A percentile compares a stretch with the other conserved stretches of the same genome.
Conservation (phyloP, 441 rosid genomes). For the Daphne laureola region DNA sequence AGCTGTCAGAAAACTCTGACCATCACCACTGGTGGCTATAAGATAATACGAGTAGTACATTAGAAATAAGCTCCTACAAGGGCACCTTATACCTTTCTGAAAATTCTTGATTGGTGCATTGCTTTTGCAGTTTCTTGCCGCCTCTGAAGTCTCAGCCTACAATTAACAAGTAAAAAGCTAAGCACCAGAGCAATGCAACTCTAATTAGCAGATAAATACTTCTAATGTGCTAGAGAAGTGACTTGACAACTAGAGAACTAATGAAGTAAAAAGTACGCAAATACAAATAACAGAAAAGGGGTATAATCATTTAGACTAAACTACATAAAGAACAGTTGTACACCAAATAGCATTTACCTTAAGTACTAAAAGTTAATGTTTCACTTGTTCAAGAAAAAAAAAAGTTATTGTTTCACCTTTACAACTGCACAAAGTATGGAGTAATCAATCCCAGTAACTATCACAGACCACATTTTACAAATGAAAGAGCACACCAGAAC, state of each 20-base stretch:
- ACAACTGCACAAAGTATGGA: too few species aligned
- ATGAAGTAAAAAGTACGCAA: neutral
- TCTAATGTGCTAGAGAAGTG: too few species aligned
- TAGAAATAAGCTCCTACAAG: slow-evolving; percentile 32
- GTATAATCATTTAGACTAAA: too few species aligned
- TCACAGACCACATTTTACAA: neutral
- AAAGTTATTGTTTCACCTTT: too few species aligned
- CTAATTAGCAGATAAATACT: too few species aligned
- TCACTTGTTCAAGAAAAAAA: too few species aligned
- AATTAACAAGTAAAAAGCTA: slow-evolving; percentile 10
- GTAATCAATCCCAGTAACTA: neutral
- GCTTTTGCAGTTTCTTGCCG: slow-evolving; percentile 19
- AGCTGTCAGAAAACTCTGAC: slow-evolving; percentile 16
- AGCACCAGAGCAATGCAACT: slow-evolving; percentile 4
- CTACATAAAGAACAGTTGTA: too few species aligned
- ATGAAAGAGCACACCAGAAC: neutral
- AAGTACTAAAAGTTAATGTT: too few species aligned
- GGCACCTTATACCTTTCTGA: slow-evolving; percentile 54
- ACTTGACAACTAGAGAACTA: too few species aligned
- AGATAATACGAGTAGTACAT: slow-evolving; percentile 18
- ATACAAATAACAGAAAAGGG: neutral
- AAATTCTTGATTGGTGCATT: slow-evolving; percentile 19
- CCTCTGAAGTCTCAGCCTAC: slow-evolving; percentile 37
- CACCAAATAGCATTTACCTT: too few species aligned
- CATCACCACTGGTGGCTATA: slow-evolving; percentile 37